phyloP scores from a whole-genome alignment of 345 rosid species.

The Murraya koenigii region DNA sequence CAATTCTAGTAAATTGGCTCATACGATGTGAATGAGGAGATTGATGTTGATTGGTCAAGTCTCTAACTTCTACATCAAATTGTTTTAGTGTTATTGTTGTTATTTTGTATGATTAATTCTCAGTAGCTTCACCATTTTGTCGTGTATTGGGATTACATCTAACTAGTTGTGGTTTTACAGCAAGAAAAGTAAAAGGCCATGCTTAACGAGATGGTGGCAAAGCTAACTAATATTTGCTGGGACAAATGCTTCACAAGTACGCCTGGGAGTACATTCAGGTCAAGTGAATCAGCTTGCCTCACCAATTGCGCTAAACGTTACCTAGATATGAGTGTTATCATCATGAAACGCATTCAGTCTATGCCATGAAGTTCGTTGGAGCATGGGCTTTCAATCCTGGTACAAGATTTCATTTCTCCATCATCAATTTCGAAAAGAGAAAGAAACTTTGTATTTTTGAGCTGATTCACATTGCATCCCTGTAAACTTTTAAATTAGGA shows the following conservation, averaged over 20 bases:
- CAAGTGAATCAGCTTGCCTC: slow-evolving; percentile 77
- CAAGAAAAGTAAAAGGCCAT: slow-evolving; percentile 86
- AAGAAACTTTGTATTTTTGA: neutral
- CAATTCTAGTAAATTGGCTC: neutral
- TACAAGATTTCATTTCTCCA: slow-evolving; percentile 1
- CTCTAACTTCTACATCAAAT: neutral
- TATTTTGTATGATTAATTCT: neutral
- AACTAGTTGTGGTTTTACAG: slow-evolving; percentile 14
- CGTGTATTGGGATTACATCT: neutral
- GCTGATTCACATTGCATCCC: neutral
- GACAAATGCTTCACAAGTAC: slow-evolving; percentile 82
- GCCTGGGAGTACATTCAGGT: slow-evolving; percentile 94
- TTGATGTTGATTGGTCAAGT: neutral
- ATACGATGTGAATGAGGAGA: neutral
- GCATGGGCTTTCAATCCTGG: neutral
- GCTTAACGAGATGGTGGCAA: slow-evolving; percentile 76
- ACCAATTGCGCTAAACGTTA: slow-evolving; percentile 75
- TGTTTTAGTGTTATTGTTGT: neutral
- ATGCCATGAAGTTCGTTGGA: slow-evolving; percentile 40
- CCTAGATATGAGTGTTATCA: slow-evolving; percentile 69
- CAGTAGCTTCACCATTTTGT: neutral
- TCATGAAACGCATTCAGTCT: slow-evolving; percentile 79
- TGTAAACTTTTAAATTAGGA: neutral
- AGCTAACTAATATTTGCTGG: slow-evolving; percentile 86
- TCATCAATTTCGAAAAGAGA: neutral